phyloP scores from a whole-genome alignment of 1,284 basidiomycete genomes.

The Fomitopsis pinicola region DNA sequence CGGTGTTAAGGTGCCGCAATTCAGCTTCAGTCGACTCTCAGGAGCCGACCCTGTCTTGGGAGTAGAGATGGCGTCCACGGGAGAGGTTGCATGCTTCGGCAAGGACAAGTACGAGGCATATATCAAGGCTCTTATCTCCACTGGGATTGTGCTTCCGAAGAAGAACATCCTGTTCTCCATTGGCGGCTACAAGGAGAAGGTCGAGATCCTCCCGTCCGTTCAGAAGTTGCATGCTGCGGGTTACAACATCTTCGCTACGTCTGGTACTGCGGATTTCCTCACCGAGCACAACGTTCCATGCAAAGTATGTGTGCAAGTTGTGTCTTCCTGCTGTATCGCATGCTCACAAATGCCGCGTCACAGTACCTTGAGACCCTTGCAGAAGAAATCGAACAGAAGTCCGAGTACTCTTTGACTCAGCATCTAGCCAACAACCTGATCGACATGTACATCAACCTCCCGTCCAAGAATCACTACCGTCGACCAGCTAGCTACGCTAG shows the following conservation, averaged over 20 bases:
- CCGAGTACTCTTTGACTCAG: conserved; percentile 93
- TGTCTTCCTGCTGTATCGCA: neutral
- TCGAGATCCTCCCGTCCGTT: conserved; percentile 95
- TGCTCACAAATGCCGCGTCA: conserved; percentile 9
- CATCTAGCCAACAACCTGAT: conserved; percentile 95
- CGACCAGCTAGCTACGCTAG: conserved; percentile 96
- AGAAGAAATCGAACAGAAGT: conserved; percentile 81
- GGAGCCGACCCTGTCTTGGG: conserved; percentile 98
- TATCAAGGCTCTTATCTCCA: conserved; percentile 94
- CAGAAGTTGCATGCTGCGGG: conserved; percentile 94
- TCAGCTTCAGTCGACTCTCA: conserved; percentile 93
- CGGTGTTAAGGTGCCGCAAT: conserved; percentile 98
- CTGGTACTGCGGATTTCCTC: conserved; percentile 95
- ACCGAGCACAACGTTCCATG: conserved; percentile 81
- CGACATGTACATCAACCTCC: conserved; percentile 99
- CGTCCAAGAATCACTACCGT: conserved; percentile 97
- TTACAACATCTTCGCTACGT: conserved; percentile 96
- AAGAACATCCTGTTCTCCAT: conserved; percentile 95
- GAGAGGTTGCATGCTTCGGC: conserved; percentile 98
- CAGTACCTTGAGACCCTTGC: conserved; percentile 85
- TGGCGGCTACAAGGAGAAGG: conserved; percentile 96
- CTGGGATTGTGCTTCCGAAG: conserved; percentile 91
- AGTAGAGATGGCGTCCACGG: conserved; percentile 99
- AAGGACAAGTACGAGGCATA: conserved; percentile 98
- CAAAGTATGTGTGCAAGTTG: conserved; percentile 53